A percentile compares a stretch with the other conserved stretches of the same genome.
Evolutionary conservation across 768 basidiomycete genomes (phyloP).

Genomic region (Mycena haematopus): DNA sequence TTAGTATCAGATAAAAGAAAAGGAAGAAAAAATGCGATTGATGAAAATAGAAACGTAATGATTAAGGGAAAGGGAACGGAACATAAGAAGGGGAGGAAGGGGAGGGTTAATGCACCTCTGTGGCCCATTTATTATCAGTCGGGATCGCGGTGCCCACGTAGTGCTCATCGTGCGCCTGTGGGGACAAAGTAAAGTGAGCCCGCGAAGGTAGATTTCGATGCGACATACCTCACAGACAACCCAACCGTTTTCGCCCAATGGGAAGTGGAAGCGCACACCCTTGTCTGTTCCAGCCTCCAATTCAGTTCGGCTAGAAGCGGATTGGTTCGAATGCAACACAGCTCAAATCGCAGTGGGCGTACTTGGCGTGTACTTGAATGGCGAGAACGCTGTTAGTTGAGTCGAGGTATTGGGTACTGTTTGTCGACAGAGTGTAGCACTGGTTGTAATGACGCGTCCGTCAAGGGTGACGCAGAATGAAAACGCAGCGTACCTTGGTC

Average conservation of each 20-base stretch:
- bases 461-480: no score
- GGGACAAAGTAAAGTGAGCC: neutral
- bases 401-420: slow-evolving; percentile 27
- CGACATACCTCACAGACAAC: slow-evolving; percentile 26
- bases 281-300: slow-evolving; percentile 25
- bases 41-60: no score
- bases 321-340: neutral
- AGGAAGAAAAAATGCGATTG: neutral
- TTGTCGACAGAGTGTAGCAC: slow-evolving; percentile 29
- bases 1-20: neutral
- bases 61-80: no score
- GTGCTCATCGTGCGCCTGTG: slow-evolving; percentile 29
- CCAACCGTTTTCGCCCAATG: slow-evolving; percentile 24
- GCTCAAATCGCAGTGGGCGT: neutral
- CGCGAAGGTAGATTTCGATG: no score
- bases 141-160: slow-evolving; percentile 29
- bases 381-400: slow-evolving; percentile 26
- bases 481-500: slow-evolving; percentile 3
- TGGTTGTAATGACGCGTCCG: neutral
- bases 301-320: slow-evolving; percentile 16
- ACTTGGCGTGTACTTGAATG: slow-evolving; percentile 26
- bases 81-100: neutral
- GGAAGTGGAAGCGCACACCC: slow-evolving; percentile 30
- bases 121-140: slow-evolving; percentile 15
- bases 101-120: slow-evolving; percentile 3